These are phyloP conservation scores for Monilinia vaccinii-corymbosi DNA, from an alignment of 2,329 filamentous ascomycete species.

Conservation along the genomic window DNA sequence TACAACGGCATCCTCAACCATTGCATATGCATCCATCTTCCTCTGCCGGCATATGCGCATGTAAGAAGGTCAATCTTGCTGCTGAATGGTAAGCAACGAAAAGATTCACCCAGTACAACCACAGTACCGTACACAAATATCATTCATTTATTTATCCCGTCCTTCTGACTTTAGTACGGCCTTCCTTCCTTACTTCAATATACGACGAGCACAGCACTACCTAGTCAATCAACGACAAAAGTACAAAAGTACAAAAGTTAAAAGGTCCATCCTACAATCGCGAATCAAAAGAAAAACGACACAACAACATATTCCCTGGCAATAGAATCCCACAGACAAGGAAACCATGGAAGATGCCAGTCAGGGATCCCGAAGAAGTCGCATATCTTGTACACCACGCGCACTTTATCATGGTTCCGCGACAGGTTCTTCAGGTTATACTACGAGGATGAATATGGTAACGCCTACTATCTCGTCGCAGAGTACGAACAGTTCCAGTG, in stretches of 20 bases:
- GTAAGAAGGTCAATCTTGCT: neutral
- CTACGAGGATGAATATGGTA: slow-evolving; percentile 19
- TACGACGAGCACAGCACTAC: neutral
- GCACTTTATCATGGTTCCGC: slow-evolving; percentile 8
- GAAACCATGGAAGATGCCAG: slow-evolving; percentile 9
- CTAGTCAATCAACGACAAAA: neutral
- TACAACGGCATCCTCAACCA: neutral
- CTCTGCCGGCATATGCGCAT: slow-evolving; percentile 1
- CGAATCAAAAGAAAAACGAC: neutral
- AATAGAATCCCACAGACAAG: neutral
- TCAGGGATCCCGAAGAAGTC: slow-evolving; percentile 6
- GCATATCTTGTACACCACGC: slow-evolving; percentile 14
- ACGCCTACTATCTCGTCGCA: slow-evolving; percentile 14
- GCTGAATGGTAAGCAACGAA: neutral
- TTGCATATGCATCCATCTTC: slow-evolving; percentile 5
- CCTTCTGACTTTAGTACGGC: neutral
- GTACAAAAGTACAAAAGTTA: no score
- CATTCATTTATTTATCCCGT: neutral
- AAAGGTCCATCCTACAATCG: neutral
- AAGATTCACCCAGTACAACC: neutral
- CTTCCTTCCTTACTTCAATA: neutral
- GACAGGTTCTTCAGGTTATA: slow-evolving; percentile 17
- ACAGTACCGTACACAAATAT: neutral
- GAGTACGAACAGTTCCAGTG: slow-evolving; percentile 13
- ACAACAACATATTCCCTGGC: neutral